Conservation (phyloP, 1,284 basidiomycete genomes). For the Austroboletus novae-zelandiae region DNA sequence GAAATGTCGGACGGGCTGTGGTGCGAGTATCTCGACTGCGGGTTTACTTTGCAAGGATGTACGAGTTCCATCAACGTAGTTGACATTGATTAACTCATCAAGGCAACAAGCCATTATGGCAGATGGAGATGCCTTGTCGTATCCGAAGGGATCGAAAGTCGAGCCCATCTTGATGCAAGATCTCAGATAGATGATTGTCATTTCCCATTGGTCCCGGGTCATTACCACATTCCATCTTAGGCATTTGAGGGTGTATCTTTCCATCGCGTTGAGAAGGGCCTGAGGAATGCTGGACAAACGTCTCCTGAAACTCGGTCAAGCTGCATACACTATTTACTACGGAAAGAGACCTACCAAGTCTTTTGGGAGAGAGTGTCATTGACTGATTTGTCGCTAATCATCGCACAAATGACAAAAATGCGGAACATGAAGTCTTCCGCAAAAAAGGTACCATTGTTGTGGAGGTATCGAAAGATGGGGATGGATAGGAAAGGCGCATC, state of each 20-base stretch:
- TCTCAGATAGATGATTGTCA: constrained; percentile 23
- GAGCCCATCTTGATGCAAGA: constrained; percentile 30
- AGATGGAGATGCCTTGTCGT: constrained; percentile 17
- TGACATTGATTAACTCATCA: constrained; percentile 22
- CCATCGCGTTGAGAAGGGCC: constrained; percentile 30
- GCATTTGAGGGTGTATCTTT: constrained; percentile 26
- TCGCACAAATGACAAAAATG: constrained; percentile 45
- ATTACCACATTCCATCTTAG: constrained; percentile 31
- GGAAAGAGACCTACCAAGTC: constrained; percentile 38
- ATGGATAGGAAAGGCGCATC: constrained; percentile 26
- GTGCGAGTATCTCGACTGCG: constrained; percentile 10
- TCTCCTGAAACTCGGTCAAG: constrained; percentile 24
- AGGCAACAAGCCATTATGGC: constrained; percentile 20
- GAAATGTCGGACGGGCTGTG: constrained; percentile 15
- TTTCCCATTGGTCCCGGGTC: constrained; percentile 27
- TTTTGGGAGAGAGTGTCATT: constrained; percentile 49
- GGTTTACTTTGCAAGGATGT: neutral
- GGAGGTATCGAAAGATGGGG: constrained; percentile 31
- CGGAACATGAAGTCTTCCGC: constrained; percentile 37
- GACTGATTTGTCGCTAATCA: constrained; percentile 56
- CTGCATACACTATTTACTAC: neutral
- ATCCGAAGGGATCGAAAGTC: constrained; percentile 27
- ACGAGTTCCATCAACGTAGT: neutral
- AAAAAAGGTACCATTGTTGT: constrained; percentile 23
- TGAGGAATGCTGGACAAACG: constrained; percentile 29